phyloP scores from a whole-genome alignment of 345 rosid species.

The Raphanus sativus region DNA sequence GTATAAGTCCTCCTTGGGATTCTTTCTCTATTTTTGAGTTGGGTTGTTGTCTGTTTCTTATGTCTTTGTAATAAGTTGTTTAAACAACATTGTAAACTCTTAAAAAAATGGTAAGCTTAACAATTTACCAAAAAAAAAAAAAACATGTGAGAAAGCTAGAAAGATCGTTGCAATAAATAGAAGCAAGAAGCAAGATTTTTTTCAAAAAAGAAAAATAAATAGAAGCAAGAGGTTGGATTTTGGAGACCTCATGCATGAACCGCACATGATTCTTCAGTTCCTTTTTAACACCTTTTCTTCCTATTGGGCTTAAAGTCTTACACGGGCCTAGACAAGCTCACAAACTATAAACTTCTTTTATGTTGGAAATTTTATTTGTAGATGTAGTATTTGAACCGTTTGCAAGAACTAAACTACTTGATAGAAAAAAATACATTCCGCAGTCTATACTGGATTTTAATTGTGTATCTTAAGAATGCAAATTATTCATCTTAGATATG shows the following conservation, averaged over 20 bases:
- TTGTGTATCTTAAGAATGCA: background rate
- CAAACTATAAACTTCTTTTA: background rate
- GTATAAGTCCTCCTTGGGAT: too few relatives aligned
- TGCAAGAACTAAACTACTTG: background rate
- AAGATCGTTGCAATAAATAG: background rate
- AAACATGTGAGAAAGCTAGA: background rate
- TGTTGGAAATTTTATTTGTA: background rate
- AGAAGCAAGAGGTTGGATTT: constrained; percentile 10
- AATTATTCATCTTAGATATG: background rate
- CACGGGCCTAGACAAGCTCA: background rate
- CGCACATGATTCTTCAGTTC: background rate
- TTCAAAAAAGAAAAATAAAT: background rate
- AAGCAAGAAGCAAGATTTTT: background rate
- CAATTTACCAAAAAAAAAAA: too few relatives aligned
- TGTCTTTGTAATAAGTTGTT: too few relatives aligned
- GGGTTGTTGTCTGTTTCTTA: too few relatives aligned
- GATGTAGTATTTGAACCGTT: background rate
- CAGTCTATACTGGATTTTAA: too few relatives aligned
- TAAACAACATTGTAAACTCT: too few relatives aligned
- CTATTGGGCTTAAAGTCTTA: background rate
- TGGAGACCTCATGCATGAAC: constrained; percentile 1
- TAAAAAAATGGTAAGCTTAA: too few relatives aligned
- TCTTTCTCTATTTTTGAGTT: too few relatives aligned
- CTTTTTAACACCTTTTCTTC: background rate
- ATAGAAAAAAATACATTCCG: too few relatives aligned